phyloP scores from a whole-genome alignment of 164 flowering plant species.

The Magnolia officinalis region DNA sequence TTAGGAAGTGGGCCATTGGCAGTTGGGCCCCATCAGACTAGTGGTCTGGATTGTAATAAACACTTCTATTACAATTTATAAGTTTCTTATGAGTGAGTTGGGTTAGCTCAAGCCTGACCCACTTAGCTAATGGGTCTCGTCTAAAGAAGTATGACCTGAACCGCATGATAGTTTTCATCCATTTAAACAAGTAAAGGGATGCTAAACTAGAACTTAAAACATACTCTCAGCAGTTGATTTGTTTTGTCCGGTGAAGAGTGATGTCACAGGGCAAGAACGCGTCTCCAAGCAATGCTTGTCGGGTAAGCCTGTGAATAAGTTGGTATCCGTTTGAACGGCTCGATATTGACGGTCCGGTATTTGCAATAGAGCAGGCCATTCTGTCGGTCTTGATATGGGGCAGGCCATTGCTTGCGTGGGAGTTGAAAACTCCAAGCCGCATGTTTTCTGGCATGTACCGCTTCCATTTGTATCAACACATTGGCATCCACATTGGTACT shows the following conservation, averaged over 20 bases:
- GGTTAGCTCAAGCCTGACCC: no score
- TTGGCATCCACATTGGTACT: slow-evolving; percentile 5
- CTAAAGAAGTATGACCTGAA: no score
- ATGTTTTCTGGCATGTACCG: not conserved
- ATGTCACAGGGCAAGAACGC: slow-evolving; percentile 7
- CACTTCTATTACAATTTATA: no score
- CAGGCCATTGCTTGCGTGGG: not conserved
- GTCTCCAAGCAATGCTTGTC: not conserved
- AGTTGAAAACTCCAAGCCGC: slow-evolving; percentile 6
- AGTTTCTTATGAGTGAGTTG: no score
- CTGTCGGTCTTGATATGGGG: not conserved
- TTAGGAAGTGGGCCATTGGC: no score
- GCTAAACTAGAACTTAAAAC: not conserved
- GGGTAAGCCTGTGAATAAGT: not conserved
- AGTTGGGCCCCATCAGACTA: no score
- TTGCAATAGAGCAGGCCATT: slow-evolving; percentile 10
- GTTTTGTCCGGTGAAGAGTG: slow-evolving; percentile 9
- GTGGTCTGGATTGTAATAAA: no score
- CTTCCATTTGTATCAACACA: not conserved
- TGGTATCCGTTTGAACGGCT: not conserved
- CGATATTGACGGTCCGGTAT: not conserved
- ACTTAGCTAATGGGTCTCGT: no score
- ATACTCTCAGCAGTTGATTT: not conserved
- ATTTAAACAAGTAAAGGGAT: no score
- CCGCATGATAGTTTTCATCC: no score